Conservation (phyloP, 495 filamentous ascomycete species). For the Hypomontagnella monticulosa region DNA sequence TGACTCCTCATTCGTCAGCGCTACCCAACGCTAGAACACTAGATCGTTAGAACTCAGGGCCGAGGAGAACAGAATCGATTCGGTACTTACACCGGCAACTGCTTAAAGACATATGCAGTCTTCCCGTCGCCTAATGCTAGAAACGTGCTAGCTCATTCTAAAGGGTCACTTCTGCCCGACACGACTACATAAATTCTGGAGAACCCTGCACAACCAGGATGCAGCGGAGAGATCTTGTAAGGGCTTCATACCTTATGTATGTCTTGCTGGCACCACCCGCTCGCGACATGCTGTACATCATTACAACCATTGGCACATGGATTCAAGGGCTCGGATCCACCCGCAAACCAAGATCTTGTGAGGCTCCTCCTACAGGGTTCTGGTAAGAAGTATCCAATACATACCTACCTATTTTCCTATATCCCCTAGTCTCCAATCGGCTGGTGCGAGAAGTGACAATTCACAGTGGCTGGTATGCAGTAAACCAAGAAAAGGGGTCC, state of each 20-base stretch:
- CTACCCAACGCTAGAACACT: not conserved
- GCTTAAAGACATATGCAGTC: constrained; percentile 10
- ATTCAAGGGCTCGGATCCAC: constrained; percentile 28
- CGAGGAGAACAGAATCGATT: not conserved
- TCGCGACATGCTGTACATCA: constrained; percentile 24
- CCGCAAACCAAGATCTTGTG: constrained; percentile 30
- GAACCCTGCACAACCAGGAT: constrained; percentile 30
- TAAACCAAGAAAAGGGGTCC: constrained; percentile 10
- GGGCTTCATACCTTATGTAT: constrained; percentile 8
- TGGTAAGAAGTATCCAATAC: constrained; percentile 28
- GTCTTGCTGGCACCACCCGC: constrained; percentile 5
- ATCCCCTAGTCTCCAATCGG: constrained; percentile 15
- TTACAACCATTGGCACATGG: constrained; percentile 27
- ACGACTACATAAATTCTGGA: constrained; percentile 20
- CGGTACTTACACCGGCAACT: not conserved
- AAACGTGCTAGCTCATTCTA: constrained; percentile 12
- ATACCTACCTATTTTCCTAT: constrained; percentile 25
- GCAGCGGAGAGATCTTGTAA: constrained; percentile 35
- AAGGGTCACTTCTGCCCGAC: not conserved
- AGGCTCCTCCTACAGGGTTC: constrained; percentile 26
- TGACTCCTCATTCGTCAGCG: not conserved
- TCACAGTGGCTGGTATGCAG: constrained; percentile 23
- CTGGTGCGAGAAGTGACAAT: constrained; percentile 6
- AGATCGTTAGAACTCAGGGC: not conserved
- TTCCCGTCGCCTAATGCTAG: constrained; percentile 1